phyloP scores from a whole-genome alignment of 1,284 basidiomycete species.

The Ceratobasidium sp. region DNA sequence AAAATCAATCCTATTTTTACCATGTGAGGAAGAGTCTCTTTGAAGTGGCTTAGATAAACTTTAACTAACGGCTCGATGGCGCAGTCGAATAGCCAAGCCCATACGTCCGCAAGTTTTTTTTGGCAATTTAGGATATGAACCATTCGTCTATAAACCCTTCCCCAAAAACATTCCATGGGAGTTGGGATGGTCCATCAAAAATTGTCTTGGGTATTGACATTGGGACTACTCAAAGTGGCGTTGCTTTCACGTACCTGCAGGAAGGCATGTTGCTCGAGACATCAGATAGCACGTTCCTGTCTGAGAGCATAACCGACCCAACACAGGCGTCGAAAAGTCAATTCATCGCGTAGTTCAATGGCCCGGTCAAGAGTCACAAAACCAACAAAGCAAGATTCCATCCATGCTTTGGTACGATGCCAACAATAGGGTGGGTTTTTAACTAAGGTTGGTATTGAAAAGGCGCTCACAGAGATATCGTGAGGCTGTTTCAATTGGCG shows the following conservation, averaged over 20 bases:
- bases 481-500: conserved; percentile 38
- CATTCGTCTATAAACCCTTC: neutral
- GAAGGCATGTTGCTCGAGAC: neutral
- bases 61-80: neutral
- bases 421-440: conserved; percentile 5
- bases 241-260: conserved; percentile 23
- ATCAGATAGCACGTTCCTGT: neutral
- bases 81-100: neutral
- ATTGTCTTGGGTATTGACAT: conserved; percentile 28
- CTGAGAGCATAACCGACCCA: neutral
- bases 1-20: too few relatives aligned
- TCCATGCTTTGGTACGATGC: conserved; percentile 37
- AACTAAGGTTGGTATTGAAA: neutral
- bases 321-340: neutral
- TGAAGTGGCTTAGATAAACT: neutral
- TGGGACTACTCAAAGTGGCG: conserved; percentile 26
- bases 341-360: conserved; percentile 34
- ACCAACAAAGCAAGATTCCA: conserved; percentile 33
- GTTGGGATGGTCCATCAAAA: conserved; percentile 32
- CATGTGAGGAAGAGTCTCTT: neutral
- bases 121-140: neutral
- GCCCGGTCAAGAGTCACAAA: conserved; percentile 34
- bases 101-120: too few relatives aligned
- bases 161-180: conserved; percentile 13
- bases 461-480: neutral